Base-by-base conservation (phyloP, 306 rosid species). In the Chamaecrista fasciculata region DNA sequence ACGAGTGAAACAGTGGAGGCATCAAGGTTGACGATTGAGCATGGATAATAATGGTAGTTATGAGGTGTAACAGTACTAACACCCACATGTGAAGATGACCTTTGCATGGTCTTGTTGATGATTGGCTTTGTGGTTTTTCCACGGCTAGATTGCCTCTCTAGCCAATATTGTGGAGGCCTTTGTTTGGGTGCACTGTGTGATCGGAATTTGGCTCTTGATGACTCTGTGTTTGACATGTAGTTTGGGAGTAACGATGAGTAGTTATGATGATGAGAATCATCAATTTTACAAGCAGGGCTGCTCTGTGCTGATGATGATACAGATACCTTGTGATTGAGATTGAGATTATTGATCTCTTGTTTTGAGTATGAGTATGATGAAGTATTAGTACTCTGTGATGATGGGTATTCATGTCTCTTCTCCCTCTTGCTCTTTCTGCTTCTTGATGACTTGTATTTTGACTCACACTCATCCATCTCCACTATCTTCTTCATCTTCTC, bases 191-290 rank as follows among this genome's bases (percentile, higher is more conserved):
- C 97, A 52, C 99, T 94, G 1, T 88, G 96, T 1, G 97, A 94
- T 50, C 97, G 73, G 26, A 24, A 96, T 64, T 91, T 94, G 31
- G 99, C 99, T 64, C 75, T 89, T 23, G 97, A 88, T 28, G 99
- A 94, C 78, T 88, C 86, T 4, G 99, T 94, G 52, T 94, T 91
- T 12, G 99, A 89, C 99, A 94, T 94, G 85, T 94, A 91, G 69
- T 77, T 90, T 52, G 99, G 98, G 63, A 65, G 87, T 49, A 85
- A 50, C 19, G 84, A 87, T 23, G 84, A 87, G 65, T 77, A 75
- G 66, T n/a, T n/a, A n/a, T n/a, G n/a, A n/a, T n/a, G n/a, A n/a
- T 88, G 94, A 66, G 83, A 84, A 5, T 81, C 78, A 4, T 85
- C 98, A 1, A 78, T 52, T 84, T 71, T 88, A 40, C 86, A 81